Base-by-base conservation (phyloP, 1,284 basidiomycete species). In the Sporisorium graminicola region DNA sequence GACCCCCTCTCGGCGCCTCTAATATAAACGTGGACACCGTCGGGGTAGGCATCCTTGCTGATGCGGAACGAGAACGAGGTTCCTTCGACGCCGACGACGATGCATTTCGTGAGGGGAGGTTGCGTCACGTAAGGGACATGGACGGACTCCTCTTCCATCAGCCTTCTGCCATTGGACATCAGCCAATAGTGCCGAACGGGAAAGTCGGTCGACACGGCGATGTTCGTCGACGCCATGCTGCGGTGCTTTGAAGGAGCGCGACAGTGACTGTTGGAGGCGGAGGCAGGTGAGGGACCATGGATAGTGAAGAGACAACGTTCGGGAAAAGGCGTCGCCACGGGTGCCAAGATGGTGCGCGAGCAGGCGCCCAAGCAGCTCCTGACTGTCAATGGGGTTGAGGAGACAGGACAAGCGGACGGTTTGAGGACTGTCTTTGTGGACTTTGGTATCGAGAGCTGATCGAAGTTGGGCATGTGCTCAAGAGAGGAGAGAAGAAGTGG, bases 31-130 rank as follows among this genome's bases (percentile, higher is more conserved):
- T 44, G 16, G 16, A 33, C 56, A 12, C 65, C 65, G 35, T 56
- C n/a, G 7, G 58, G 65, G 16, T 56, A 67, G 8, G 16, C 31
- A 14, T 52, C 47, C 52, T 67, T 67, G 52, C 35, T 43, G 52
- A 67, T 27, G n/a, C 40, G 31, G 4, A 67, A 20, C 3, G 42
- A 9, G 46, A 67, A 60, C 0, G 20, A 5, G 0, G 56, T 47
- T 37, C 54, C 58, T 8, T 56, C 27, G 20, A 60, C 12, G 10
- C 58, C 65, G 14, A 42, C n/a, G 26, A 67, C 31, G n/a, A 51
- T 10, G 26, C 58, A 44, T 26, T 31, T 51, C 10, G 37, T 16
- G 1, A 55, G 27, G 2, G 64, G 63, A 18, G 22, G 13, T 6
- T 18, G 5, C 10, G 14, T 7, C 16, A 42, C 47, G 43, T 31